These are phyloP conservation scores for Mycena amicta DNA, from an alignment of 768 basidiomycete genomes.

Conservation along the genomic window DNA sequence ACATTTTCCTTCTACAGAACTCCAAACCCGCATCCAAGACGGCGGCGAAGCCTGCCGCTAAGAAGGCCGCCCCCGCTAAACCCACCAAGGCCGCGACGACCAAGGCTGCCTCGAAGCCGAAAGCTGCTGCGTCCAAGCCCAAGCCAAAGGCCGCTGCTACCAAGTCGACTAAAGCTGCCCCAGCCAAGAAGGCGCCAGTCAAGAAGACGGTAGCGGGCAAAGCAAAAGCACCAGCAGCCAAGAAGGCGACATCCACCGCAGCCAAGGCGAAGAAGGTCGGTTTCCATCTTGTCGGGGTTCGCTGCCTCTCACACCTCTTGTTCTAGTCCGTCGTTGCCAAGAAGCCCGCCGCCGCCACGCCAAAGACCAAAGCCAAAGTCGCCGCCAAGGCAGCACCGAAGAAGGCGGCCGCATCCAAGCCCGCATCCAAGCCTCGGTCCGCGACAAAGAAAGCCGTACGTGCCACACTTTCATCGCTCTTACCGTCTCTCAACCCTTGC, in stretches of 20 bases:
- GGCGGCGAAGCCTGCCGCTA: neutral
- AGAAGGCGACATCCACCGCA: slow-evolving; percentile 15
- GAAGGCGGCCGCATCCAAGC: slow-evolving; percentile 5
- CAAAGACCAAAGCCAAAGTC: slow-evolving; percentile 12
- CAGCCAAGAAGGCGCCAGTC: slow-evolving; percentile 6
- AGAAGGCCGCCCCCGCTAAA: slow-evolving; percentile 7
- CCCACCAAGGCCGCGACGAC: slow-evolving; percentile 4
- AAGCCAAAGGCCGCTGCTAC: neutral
- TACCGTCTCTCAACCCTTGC: too few relatives aligned
- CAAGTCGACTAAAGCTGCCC: neutral
- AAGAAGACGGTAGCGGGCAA: slow-evolving; percentile 12
- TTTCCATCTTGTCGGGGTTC: neutral
- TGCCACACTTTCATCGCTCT: too few relatives aligned
- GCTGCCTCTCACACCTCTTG: neutral
- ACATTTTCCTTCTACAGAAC: neutral
- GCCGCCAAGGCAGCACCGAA: slow-evolving; percentile 6
- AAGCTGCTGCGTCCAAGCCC: slow-evolving; percentile 1
- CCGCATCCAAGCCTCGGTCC: neutral
- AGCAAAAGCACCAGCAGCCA: slow-evolving; percentile 12
- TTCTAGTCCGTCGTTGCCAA: slow-evolving; percentile 6
- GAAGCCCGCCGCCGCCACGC: slow-evolving; percentile 14
- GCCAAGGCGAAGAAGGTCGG: slow-evolving; percentile 18
- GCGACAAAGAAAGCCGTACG: neutral
- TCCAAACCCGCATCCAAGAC: slow-evolving; percentile 3
- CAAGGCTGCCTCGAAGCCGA: neutral